Evolutionary conservation across 2,329 filamentous ascomycete species (phyloP), one percentile per base, ranked within the genome.

Genomic region (Hymenoscyphus repandus): DNA sequence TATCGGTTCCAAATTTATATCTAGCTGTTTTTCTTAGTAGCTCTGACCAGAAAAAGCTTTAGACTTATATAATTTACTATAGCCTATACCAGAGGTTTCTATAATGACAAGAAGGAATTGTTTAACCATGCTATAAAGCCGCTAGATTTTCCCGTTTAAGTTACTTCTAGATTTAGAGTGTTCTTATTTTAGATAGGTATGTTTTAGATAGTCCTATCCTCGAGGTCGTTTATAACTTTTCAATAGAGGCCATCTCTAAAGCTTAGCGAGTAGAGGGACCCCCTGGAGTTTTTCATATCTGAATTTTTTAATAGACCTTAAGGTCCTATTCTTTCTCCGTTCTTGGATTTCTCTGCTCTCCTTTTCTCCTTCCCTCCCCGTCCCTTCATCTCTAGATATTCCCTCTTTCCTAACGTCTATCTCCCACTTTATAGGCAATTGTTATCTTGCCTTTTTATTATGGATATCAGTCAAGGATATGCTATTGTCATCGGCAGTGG

Each of bases 381-480:
- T 54, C 52, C 20, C 50, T 43, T 17, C 62, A 13, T n/a, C 57
- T n/a, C 17, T 27, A 27, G 22, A 27, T 4, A 27, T 27, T 27
- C 22, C 22, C 22, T 27, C 22, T 27, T 27, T 27, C 7, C 22
- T 27, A 27, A 27, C 22, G 22, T 27, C 22, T 27, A 27, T 27
- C 22, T 27, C 7, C 22, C 7, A 27, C 22, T 27, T 27, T 27
- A 27, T 27, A 27, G 22, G 7, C 22, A 27, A 4, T 27, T 27
- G 7, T 27, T 27, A 27, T 40, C 41, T 31, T 40, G 13, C 22
- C 41, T 12, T 11, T 46, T 38, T 34, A 53, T 45, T 18, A 62
- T 61, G 47, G 52, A 63, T 48, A 49, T 57, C 43, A 56, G 45
- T 27, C 38, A 52, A 45, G 44, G 57, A n/a, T 65, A 65, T 54